Evolutionary conservation across 2,329 filamentous ascomycete species (phyloP).

Genomic region (Colletotrichum sp.): DNA sequence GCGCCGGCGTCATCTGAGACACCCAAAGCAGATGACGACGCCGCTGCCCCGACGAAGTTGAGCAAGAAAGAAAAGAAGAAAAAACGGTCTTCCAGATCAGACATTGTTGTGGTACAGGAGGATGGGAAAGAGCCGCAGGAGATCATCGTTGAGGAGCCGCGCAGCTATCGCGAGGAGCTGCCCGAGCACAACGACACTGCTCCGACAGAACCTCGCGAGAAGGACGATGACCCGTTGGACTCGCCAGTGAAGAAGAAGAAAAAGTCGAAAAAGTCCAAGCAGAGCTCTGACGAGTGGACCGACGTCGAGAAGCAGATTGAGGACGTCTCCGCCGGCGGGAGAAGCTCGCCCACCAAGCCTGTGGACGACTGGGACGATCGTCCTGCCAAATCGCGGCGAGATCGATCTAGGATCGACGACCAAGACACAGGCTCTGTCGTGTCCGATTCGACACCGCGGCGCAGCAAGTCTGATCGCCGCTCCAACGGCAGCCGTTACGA

Average conservation of each 20-base stretch:
- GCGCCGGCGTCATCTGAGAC: neutral
- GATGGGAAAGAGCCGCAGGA: slow-evolving; percentile 11
- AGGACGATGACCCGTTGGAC: slow-evolving; percentile 29
- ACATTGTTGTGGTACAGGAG: slow-evolving; percentile 30
- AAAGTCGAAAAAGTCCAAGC: slow-evolving; percentile 33
- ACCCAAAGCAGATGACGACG: slow-evolving; percentile 20
- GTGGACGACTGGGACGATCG: slow-evolving; percentile 8
- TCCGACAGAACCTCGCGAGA: slow-evolving; percentile 22
- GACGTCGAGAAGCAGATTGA: slow-evolving; percentile 19
- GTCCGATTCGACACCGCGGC: slow-evolving; percentile 45
- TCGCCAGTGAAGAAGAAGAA: slow-evolving; percentile 34
- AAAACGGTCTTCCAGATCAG: slow-evolving; percentile 39
- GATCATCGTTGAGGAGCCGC: neutral
- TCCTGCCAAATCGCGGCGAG: slow-evolving; percentile 9
- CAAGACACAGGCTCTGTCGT: slow-evolving; percentile 55
- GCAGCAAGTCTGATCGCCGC: slow-evolving; percentile 38
- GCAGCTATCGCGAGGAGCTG: neutral
- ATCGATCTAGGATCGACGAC: slow-evolving; percentile 40
- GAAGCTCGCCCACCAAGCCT: neutral
- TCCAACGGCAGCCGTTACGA: slow-evolving; percentile 43
- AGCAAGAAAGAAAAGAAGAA: slow-evolving; percentile 43
- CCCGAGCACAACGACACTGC: slow-evolving; percentile 8
- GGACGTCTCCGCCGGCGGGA: neutral
- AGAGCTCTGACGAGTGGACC: slow-evolving; percentile 22
- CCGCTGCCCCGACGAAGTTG: slow-evolving; percentile 26